Evolutionary conservation across 139 green algal genomes (phyloP).

Genomic region (Chlorella ohadii): DNA sequence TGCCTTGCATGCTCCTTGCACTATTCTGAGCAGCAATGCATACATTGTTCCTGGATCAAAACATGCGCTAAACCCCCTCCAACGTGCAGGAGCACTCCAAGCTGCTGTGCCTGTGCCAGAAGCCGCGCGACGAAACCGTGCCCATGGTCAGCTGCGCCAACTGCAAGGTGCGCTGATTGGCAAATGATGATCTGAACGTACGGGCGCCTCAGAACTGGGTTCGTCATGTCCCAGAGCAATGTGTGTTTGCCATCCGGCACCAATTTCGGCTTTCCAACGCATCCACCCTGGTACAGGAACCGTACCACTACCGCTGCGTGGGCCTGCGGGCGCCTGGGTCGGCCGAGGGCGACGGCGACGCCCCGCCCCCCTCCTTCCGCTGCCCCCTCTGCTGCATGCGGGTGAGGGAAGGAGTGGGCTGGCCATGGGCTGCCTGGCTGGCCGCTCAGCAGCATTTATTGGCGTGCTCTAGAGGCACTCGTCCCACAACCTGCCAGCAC

Average conservation of each 20-base stretch:
- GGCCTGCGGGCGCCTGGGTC: constrained; percentile 50
- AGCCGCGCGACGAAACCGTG: constrained; percentile 63
- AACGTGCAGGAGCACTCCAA: constrained; percentile 50
- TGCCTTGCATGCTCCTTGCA: no score
- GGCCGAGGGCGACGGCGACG: constrained; percentile 41
- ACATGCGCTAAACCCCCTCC: no score
- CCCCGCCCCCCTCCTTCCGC: constrained; percentile 51
- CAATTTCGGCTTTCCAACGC: no score
- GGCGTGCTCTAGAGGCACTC: no score
- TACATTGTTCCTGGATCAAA: no score
- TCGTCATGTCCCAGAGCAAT: no score
- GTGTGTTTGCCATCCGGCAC: no score
- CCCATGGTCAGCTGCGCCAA: constrained; percentile 77
- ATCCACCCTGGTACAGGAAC: no score
- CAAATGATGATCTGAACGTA: no score
- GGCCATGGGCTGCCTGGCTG: not conserved
- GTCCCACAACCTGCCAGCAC: no score
- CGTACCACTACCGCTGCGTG: constrained; percentile 80
- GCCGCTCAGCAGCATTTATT: not conserved
- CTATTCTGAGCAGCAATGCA: no score
- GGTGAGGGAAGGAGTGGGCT: constrained; percentile 18
- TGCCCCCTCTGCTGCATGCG: constrained; percentile 66
- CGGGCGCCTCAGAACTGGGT: no score
- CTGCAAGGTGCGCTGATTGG: constrained; percentile 59
- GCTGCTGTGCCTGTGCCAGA: constrained; percentile 76